Evolutionary conservation across 208 protist species (phyloP).

Genomic region (Trypanosoma avium): DNA sequence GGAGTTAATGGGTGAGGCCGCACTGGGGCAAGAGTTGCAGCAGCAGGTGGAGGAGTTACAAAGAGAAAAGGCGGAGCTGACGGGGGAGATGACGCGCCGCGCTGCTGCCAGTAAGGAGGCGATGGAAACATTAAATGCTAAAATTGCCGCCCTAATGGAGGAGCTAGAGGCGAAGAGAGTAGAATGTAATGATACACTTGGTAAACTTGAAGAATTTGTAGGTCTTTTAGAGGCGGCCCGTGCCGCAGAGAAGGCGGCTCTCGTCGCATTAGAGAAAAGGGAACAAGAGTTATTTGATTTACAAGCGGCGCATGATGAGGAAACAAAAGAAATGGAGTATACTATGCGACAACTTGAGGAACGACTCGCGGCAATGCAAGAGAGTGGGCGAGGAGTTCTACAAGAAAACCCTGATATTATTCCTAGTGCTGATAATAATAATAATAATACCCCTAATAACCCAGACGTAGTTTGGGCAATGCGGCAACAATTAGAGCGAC

Average conservation of each 20-base stretch:
- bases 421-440: neutral
- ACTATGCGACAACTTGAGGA: constrained; percentile 20
- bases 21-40: neutral
- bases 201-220: constrained; percentile 72
- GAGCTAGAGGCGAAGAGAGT: constrained; percentile 35
- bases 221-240: constrained; percentile 51
- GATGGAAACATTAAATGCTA: constrained; percentile 21
- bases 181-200: constrained; percentile 48
- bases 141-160: constrained; percentile 19
- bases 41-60: constrained; percentile 11
- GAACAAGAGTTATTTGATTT: constrained; percentile 45
- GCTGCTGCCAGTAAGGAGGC: constrained; percentile 11
- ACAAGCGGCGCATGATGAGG: constrained; percentile 28
- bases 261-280: constrained; percentile 29
- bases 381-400: neutral
- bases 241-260: constrained; percentile 44
- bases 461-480: constrained; percentile 19
- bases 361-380: constrained; percentile 6
- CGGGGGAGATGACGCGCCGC: constrained; percentile 10
- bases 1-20: constrained; percentile 7
- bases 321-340: constrained; percentile 28
- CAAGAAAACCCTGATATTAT: neutral
- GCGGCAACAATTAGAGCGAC: constrained; percentile 50
- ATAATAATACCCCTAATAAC: constrained; percentile 1
- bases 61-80: constrained; percentile 14